Conservation (phyloP, 1,284 basidiomycete species). For the Cryptococcus wingfieldii region DNA sequence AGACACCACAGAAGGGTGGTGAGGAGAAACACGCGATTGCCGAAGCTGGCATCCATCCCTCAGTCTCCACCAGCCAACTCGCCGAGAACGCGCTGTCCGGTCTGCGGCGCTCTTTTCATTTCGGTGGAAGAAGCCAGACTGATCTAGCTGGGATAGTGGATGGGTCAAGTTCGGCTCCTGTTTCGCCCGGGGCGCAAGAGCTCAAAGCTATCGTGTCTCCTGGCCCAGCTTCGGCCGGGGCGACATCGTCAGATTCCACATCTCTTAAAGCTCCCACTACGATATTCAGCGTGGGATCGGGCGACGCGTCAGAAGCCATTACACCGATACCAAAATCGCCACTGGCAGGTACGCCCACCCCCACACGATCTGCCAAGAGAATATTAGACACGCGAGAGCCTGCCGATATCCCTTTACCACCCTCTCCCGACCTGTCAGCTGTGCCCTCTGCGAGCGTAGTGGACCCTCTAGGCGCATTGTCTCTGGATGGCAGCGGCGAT, state of each 20-base stretch:
- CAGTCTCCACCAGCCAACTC: conserved; percentile 18
- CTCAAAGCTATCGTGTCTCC: conserved; percentile 23
- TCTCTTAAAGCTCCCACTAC: no score
- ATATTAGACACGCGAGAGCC: conserved; percentile 12
- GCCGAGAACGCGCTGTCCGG: conserved; percentile 39
- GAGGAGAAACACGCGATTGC: no score
- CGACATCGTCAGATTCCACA: neutral
- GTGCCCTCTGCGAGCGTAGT: conserved; percentile 3
- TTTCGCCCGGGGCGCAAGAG: conserved; percentile 10
- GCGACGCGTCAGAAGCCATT: conserved; percentile 6
- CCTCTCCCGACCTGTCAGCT: conserved; percentile 21
- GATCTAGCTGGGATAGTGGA: conserved; percentile 6
- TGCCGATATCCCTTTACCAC: conserved; percentile 30
- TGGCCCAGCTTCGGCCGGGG: conserved; percentile 3
- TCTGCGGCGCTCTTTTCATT: conserved; percentile 31
- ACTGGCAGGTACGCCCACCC: conserved; percentile 11
- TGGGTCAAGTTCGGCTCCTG: neutral
- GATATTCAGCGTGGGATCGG: neutral
- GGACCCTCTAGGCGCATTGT: conserved; percentile 31
- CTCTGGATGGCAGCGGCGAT: conserved; percentile 2
- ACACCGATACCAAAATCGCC: conserved; percentile 21
- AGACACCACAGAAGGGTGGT: neutral
- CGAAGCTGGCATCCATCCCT: no score
- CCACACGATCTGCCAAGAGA: neutral
- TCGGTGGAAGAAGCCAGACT: conserved; percentile 10